Percentiles rank a stretch among this genome's conserved stretches.
Evolutionary conservation across 257 asterid genomes (phyloP).

Genomic region (Jacaranda mimosifolia): DNA sequence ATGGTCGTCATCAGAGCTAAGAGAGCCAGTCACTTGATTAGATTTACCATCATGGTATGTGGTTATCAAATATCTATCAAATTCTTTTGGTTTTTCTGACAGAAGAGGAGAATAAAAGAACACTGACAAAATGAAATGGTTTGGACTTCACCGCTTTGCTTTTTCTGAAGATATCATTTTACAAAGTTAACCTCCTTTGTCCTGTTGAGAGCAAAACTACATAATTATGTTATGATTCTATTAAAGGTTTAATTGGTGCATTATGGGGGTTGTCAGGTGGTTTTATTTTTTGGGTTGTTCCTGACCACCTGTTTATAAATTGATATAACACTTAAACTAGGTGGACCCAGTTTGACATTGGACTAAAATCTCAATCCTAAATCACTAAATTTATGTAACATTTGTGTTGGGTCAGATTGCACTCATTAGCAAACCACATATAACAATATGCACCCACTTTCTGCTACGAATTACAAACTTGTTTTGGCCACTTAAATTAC

Average conservation of each 20-base stretch:
- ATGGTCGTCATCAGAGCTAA: neutral
- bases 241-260: neutral
- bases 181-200: neutral
- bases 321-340: neutral
- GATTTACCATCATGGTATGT: neutral
- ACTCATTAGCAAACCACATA: neutral
- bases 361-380: conserved; percentile 9
- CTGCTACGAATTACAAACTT: neutral
- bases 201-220: neutral
- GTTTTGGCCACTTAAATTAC: conserved; percentile 4
- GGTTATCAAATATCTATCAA: neutral
- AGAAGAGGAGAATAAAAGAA: neutral
- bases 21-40: neutral
- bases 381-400: neutral
- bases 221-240: too few species aligned
- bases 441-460: neutral
- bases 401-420: neutral
- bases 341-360: neutral
- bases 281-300: conserved; percentile 8
- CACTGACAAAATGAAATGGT: neutral
- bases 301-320: conserved; percentile 2
- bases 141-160: neutral
- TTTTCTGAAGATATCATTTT: neutral
- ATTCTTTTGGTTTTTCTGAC: neutral
- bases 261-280: neutral